Base-by-base conservation (phyloP, 75 land plant genomes). In the Chamaecyparis obtusa region DNA sequence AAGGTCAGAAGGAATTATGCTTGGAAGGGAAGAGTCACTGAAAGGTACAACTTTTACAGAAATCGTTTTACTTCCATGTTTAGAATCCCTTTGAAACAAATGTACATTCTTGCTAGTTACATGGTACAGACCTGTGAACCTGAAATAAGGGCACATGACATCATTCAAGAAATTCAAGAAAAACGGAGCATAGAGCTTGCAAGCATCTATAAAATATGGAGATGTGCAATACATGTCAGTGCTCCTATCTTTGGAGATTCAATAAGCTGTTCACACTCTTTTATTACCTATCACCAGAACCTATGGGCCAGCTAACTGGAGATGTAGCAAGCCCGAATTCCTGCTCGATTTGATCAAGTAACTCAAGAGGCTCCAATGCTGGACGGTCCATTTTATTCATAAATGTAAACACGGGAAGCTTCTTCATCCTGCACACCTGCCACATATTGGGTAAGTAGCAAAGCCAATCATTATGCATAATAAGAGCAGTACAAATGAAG, bases 381-480 rank as follows among this genome's bases (percentile, higher is more conserved):
- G 93, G 92, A 55, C 93, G 92, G 74, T 92, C 93, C 92, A 92
- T 88, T 88, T 92, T 92, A 88, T 92, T 92, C 19, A 92, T 88
- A 69, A 92, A 91, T 16, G 93, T 92, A 81, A 92, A 92, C n/a
- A 90, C 85, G 32, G 93, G 93, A 72, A 92, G 76, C 86, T 82
- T 90, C 71, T 92, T 92, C 93, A 92, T 92, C 87, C 93, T 86
- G 87, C 93, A 92, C n/a, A 92, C 93, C 93, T 92, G 89, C 27
- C 44, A 88, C 7, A 35, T 30, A 49, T 55, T 85, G 36, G 74
- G 36, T 85, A 36, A 67, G 19, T 54, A 33, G 27, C 51, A 81
- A 81, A 44, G 54, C 43, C 54, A 81, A 41, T 81, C 14, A 46
- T 81, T 81, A 46, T 46, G 49, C 15, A 81, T 81, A 46, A 43